phyloP scores from a whole-genome alignment of 2,329 filamentous ascomycete species.

The Colletotrichum lindemuthianum region DNA sequence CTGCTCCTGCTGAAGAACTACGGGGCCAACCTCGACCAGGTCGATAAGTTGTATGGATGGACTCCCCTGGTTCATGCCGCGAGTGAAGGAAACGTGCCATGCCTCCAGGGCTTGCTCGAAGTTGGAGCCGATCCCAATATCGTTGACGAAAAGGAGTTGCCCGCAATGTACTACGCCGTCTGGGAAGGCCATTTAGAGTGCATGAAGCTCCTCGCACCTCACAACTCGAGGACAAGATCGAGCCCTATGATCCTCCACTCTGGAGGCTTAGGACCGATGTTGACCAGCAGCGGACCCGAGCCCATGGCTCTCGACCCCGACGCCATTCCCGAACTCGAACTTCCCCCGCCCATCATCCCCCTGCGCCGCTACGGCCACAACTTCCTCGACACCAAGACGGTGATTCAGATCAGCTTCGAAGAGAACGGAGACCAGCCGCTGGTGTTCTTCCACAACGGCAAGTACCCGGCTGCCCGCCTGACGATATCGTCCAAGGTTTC shows the following conservation, averaged over 20 bases:
- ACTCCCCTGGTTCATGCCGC: conserved; percentile 96
- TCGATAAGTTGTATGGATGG: conserved; percentile 97
- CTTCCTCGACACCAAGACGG: conserved; percentile 97
- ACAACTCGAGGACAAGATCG: conserved; percentile 55
- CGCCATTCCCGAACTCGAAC: conserved; percentile 88
- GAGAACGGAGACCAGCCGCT: conserved; percentile 79
- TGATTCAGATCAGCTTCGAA: conserved; percentile 92
- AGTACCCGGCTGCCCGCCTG: conserved; percentile 92
- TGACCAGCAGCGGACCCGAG: conserved; percentile 61
- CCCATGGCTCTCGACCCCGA: conserved; percentile 81
- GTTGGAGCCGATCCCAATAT: conserved; percentile 82
- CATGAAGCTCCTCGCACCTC: conserved; percentile 84
- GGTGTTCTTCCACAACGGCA: conserved; percentile 95
- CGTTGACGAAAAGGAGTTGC: conserved; percentile 90
- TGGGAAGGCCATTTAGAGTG: conserved; percentile 98
- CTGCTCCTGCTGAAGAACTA: conserved; percentile 84
- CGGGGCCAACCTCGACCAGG: conserved; percentile 89
- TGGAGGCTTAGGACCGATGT: conserved; percentile 53
- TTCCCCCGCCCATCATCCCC: conserved; percentile 96
- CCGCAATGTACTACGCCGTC: conserved; percentile 97
- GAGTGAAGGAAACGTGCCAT: conserved; percentile 93
- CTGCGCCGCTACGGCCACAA: conserved; percentile 96
- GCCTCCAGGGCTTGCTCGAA: conserved; percentile 82
- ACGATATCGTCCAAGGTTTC: conserved; percentile 97
- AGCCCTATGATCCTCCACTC: conserved; percentile 58